Evolutionary conservation across 2,329 filamentous ascomycete species (phyloP).

Genomic region (Pseudopyricularia cyperi): DNA sequence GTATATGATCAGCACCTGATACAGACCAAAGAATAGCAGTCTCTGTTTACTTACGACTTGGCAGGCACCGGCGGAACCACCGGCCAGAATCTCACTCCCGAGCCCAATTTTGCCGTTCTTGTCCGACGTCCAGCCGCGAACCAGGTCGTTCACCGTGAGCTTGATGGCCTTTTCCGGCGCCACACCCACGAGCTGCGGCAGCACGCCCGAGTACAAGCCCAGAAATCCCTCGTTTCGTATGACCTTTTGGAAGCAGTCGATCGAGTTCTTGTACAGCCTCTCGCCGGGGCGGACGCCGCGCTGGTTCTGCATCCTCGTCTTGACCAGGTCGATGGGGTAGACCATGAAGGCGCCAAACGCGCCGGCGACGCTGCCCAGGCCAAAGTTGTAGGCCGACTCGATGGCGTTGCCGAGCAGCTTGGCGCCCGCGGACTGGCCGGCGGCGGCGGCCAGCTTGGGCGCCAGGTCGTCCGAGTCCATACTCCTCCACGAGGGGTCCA

Average conservation of each 20-base stretch:
- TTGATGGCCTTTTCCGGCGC: constrained; percentile 99
- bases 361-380: constrained; percentile 76
- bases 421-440: constrained; percentile 39
- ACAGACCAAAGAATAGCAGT: too few relatives aligned
- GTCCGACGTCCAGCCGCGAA: constrained; percentile 63
- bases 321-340: constrained; percentile 96
- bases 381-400: constrained; percentile 83
- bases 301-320: constrained; percentile 98
- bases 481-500: constrained; percentile 83
- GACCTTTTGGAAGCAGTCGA: constrained; percentile 91
- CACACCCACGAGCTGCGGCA: constrained; percentile 91
- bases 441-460: constrained; percentile 22
- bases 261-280: constrained; percentile 88
- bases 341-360: constrained; percentile 99
- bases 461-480: constrained; percentile 19
- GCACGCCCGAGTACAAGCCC: constrained; percentile 85
- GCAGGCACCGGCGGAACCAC: constrained; percentile 80
- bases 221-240: constrained; percentile 80
- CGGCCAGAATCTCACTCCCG: constrained; percentile 67
- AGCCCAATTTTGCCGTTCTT: constrained; percentile 61
- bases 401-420: constrained; percentile 50
- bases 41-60: constrained; percentile 67
- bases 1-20: background rate
- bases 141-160: constrained; percentile 92
- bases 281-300: constrained; percentile 70